Percentiles rank a stretch among this genome's conserved stretches.
Conservation (phyloP, 2,329 filamentous ascomycete genomes). For the Aspergillus hortae region DNA sequence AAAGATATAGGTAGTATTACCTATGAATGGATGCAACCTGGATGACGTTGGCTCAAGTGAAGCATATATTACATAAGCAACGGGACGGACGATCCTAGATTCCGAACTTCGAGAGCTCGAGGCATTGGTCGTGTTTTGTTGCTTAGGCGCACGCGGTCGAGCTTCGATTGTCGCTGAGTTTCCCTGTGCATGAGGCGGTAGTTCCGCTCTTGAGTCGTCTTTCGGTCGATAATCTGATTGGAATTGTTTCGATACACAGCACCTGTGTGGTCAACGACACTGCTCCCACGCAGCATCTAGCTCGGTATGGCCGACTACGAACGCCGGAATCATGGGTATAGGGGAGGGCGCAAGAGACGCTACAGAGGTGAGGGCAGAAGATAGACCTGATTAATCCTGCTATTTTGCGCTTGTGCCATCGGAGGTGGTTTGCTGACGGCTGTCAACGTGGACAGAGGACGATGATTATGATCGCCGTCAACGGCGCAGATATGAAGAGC, state of each 20-base stretch:
- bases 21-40: background rate
- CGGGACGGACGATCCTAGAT: slow-evolving; percentile 17
- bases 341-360: slow-evolving; percentile 64
- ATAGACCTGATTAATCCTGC: background rate
- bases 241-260: background rate
- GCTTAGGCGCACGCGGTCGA: slow-evolving; percentile 11
- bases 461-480: slow-evolving; percentile 72
- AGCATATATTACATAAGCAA: slow-evolving; percentile 15
- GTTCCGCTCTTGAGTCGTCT: background rate
- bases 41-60: background rate
- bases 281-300: background rate
- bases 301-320: slow-evolving; percentile 52
- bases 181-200: background rate
- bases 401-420: background rate
- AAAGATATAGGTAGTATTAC: slow-evolving; percentile 4
- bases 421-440: slow-evolving; percentile 2
- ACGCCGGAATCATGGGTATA: slow-evolving; percentile 53
- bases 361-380: slow-evolving; percentile 61
- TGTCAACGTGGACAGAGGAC: slow-evolving; percentile 54
- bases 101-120: slow-evolving; percentile 11
- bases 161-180: slow-evolving; percentile 3
- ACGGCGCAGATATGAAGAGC: slow-evolving; percentile 70
- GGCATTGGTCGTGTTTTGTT: slow-evolving; percentile 14
- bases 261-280: background rate
- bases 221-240: background rate